Evolutionary conservation across 148 eudicot genomes (phyloP).

Genomic region (Rhododendron henanense): DNA sequence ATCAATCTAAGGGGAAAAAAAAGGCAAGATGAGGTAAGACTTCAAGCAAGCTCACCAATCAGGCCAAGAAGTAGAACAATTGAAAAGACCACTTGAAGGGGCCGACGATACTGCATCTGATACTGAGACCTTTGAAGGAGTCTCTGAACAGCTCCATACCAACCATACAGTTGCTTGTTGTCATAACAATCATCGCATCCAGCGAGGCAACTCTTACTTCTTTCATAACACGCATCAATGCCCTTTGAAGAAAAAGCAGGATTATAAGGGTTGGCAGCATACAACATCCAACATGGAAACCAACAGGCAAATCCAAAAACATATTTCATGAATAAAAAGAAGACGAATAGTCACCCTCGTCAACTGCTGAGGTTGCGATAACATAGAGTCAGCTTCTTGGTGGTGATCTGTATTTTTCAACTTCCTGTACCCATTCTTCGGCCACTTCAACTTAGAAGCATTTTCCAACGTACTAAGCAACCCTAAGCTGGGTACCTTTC

Average conservation of each 20-base stretch:
- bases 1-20: not conserved
- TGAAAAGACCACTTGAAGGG: conserved; percentile 49
- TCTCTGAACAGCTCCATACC: conserved; percentile 76
- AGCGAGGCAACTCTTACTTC: conserved; percentile 63
- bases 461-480: conserved; percentile 56
- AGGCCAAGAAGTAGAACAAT: conserved; percentile 41
- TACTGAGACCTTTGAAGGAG: conserved; percentile 79
- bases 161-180: conserved; percentile 70
- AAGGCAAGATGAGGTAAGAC: not conserved
- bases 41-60: conserved; percentile 51
- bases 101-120: conserved; percentile 62
- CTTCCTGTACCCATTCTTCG: conserved; percentile 68
- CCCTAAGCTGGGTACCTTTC: conserved; percentile 64
- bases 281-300: not conserved
- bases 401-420: conserved; percentile 44
- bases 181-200: conserved; percentile 55
- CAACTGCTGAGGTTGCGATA: conserved; percentile 41
- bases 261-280: conserved; percentile 12
- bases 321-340: not conserved
- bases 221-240: conserved; percentile 38
- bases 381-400: conserved; percentile 45
- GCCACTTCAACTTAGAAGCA: conserved; percentile 47
- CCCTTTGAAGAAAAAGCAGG: conserved; percentile 33
- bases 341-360: conserved; percentile 35
- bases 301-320: not conserved